Conservation (phyloP, 805 yeast genomes). For the Kodamaea sagamina region DNA sequence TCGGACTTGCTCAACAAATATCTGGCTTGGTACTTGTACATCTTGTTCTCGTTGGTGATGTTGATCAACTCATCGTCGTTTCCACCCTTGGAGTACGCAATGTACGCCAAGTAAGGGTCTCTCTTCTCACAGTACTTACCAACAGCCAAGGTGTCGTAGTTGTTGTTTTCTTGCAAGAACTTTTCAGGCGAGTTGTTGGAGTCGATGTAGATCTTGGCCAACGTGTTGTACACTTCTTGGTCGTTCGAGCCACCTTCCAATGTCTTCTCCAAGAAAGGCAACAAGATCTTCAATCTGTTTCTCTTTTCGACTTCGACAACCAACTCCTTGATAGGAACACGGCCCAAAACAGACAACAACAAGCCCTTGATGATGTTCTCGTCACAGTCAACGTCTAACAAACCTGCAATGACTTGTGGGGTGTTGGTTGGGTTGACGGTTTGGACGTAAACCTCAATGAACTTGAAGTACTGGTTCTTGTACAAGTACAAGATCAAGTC, state of each 20-base stretch:
- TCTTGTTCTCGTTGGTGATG: slow-evolving; percentile 94
- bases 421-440: slow-evolving; percentile 95
- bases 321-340: slow-evolving; percentile 87
- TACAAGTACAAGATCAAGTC: slow-evolving; percentile 91
- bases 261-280: slow-evolving; percentile 91
- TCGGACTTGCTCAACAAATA: slow-evolving; percentile 90
- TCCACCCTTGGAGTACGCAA: slow-evolving; percentile 93
- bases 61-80: slow-evolving; percentile 87
- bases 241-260: slow-evolving; percentile 83
- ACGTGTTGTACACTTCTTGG: slow-evolving; percentile 87
- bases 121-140: slow-evolving; percentile 99
- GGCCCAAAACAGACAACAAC: slow-evolving; percentile 84
- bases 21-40: slow-evolving; percentile 99
- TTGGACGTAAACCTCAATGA: slow-evolving; percentile 96
- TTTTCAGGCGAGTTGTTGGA: slow-evolving; percentile 97
- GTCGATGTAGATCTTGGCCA: slow-evolving; percentile 97
- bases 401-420: slow-evolving; percentile 94
- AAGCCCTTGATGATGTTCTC: slow-evolving; percentile 81
- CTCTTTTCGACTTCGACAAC: slow-evolving; percentile 96
- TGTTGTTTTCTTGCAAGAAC: slow-evolving; percentile 86
- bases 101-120: slow-evolving; percentile 97
- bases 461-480: slow-evolving; percentile 94
- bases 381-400: slow-evolving; percentile 96
- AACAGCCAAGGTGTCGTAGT: slow-evolving; percentile 90
- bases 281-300: slow-evolving; percentile 84